A percentile compares a stretch with the other conserved stretches of the same genome.
These are phyloP conservation scores for Amniculicola lignicola DNA, from an alignment of 495 filamentous ascomycete species.

Conservation along the genomic window DNA sequence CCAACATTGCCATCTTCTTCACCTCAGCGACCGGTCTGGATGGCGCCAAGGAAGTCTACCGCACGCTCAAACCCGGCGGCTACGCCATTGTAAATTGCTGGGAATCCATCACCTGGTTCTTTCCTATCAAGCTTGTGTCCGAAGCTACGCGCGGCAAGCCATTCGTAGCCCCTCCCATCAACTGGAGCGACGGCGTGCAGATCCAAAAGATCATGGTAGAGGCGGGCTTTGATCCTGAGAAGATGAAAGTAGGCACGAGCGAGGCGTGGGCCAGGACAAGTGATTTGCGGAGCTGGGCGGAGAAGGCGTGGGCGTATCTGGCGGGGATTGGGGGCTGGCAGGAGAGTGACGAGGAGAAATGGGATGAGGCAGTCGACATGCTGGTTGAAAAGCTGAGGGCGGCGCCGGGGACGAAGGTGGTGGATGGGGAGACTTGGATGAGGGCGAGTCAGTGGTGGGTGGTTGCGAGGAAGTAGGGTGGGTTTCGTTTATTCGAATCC, in stretches of 20 bases:
- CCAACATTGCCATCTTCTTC: conserved; percentile 35
- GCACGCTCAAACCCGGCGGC: conserved; percentile 36
- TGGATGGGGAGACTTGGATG: conserved; percentile 17
- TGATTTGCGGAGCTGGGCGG: conserved; percentile 29
- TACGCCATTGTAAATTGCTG: conserved; percentile 32
- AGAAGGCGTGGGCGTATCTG: conserved; percentile 33
- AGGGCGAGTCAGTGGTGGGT: conserved; percentile 18
- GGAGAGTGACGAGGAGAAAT: conserved; percentile 37
- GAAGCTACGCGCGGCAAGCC: conserved; percentile 20
- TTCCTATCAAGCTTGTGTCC: conserved; percentile 24
- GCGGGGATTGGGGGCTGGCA: conserved; percentile 25
- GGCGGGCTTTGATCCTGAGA: conserved; percentile 17
- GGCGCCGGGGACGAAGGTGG: conserved; percentile 8
- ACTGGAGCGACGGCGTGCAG: conserved; percentile 23
- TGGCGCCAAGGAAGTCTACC: conserved; percentile 34
- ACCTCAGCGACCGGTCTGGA: conserved; percentile 31
- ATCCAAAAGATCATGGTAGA: conserved; percentile 16
- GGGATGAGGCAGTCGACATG: conserved; percentile 36
- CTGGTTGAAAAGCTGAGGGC: conserved; percentile 25
- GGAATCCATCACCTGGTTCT: conserved; percentile 26
- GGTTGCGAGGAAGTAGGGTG: conserved; percentile 21
- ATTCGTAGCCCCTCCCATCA: conserved; percentile 5
- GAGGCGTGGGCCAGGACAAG: conserved; percentile 19
- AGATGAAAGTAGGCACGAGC: conserved; percentile 14
- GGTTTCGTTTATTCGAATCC: no score